Conservation (phyloP, 75 land plant genomes). For the Sequoia sempervirens region DNA sequence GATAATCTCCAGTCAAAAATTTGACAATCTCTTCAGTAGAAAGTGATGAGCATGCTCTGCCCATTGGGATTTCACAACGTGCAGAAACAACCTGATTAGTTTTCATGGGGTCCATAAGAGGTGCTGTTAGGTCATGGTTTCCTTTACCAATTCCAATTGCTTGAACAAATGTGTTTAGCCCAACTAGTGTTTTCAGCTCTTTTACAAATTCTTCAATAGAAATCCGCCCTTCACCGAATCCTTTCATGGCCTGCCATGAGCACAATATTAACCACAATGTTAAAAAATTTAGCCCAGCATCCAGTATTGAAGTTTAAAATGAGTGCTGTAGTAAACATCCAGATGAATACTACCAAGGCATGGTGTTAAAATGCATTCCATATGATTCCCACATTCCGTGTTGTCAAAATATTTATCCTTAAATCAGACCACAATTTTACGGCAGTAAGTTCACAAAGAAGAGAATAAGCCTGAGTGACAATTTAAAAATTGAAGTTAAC, state of each 20-base stretch:
- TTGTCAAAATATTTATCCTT: not conserved
- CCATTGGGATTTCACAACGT: conserved; percentile 42
- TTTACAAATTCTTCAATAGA: conserved; percentile 53
- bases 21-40: conserved; percentile 45
- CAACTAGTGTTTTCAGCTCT: conserved; percentile 33
- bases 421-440: not conserved
- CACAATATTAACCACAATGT: not conserved
- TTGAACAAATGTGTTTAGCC: conserved; percentile 46
- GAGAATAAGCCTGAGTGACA: not conserved
- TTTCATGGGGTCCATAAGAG: conserved; percentile 28
- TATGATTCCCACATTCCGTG: not conserved
- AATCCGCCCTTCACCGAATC: conserved; percentile 35
- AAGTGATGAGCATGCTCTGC: conserved; percentile 53
- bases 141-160: conserved; percentile 59
- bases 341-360: not conserved
- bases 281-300: not conserved
- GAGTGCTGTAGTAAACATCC: not conserved
- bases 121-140: conserved; percentile 54
- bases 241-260: conserved; percentile 31
- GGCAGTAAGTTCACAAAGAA: not conserved
- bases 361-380: not conserved
- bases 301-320: not conserved
- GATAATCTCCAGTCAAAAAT: conserved; percentile 46
- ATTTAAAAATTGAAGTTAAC: not conserved
- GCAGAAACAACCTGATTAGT: conserved; percentile 8